Evolutionary conservation across 805 yeast genomes (phyloP), one percentile per base, ranked within the genome.

Genomic region (Candida alai): DNA sequence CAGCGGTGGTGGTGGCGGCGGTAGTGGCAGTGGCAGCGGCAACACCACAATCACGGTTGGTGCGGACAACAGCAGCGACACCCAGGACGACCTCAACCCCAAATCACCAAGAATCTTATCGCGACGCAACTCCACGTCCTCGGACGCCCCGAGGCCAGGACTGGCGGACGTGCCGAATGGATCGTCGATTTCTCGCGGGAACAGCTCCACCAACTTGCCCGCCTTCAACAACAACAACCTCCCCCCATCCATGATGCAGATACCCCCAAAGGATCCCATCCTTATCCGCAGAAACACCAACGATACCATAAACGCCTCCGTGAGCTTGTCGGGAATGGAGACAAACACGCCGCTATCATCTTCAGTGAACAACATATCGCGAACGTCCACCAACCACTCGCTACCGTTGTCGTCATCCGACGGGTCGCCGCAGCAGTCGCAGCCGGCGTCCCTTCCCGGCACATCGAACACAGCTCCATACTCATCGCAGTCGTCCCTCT

Each of bases 241-340:
- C 36, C 86, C 87, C 12, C 78, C 83, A 12, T 76, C 84, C 24
- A 79, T 83, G 88, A 64, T 73, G 22, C 78, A 75, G 42, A 63
- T 78, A 39, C 83, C 73, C 45, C 90, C 93, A 13, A 81, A 76
- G 47, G 78, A 78, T 35, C 89, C 93, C 2, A 84, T 84, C 39
- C 66, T 84, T 45, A 67, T 79, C 44, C 66, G 77, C 34, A 58
- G 77, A 42, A 69, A 70, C 42, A 68, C 68, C 32, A 67, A 65
- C 44, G 73, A 70, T 18, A 43, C 51, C 18, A n/a, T 41, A 2
- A 28, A 20, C 13, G 27, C 40, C 6, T 35, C 31, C 6, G 25
- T 39, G 13, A 37, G 35, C 16, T 12, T 33, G 12, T n/a, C n/a
- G n/a, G n/a, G n/a, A n/a, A n/a, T n/a, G n/a, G n/a, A n/a, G n/a